Evolutionary conservation across 23 red algal species (phyloP).

Genomic region (Gracilariopsis chorda): DNA sequence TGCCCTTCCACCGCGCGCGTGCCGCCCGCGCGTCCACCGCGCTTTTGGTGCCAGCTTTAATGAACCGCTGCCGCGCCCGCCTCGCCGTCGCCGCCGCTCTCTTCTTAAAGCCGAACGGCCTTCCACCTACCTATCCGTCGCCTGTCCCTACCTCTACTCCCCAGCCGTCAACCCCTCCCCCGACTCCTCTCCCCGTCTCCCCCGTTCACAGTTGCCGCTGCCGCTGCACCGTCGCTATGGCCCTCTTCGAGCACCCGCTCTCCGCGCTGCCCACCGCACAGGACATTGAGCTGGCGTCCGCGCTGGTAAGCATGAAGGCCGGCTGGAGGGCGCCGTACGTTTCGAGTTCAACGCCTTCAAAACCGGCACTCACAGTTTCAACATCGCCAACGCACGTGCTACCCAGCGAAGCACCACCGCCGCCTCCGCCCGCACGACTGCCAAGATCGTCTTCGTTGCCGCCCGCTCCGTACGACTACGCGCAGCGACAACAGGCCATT

Average conservation of each 20-base stretch:
- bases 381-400: background rate
- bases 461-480: background rate
- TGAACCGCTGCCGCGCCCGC: background rate
- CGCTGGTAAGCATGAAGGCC: slow-evolving; percentile 48
- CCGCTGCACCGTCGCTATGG: background rate
- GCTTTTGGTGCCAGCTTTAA: background rate
- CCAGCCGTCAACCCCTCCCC: too few species aligned
- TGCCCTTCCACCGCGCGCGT: background rate
- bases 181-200: too few species aligned
- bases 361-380: too few species aligned
- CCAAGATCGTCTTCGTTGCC: background rate
- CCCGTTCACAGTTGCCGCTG: background rate
- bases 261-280: slow-evolving; percentile 45
- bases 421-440: background rate
- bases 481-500: background rate
- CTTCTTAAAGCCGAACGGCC: too few species aligned
- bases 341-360: too few species aligned
- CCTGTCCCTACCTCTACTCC: too few species aligned
- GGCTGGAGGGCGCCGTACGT: too few species aligned
- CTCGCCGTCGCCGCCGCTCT: background rate
- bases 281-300: slow-evolving; percentile 56
- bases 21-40: background rate
- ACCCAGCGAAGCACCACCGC: background rate
- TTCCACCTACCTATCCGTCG: too few species aligned
- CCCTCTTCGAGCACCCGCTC: background rate